Evolutionary conservation across 108 stramenopile species (phyloP).

Genomic region (Hondaea fermentalgiana): DNA sequence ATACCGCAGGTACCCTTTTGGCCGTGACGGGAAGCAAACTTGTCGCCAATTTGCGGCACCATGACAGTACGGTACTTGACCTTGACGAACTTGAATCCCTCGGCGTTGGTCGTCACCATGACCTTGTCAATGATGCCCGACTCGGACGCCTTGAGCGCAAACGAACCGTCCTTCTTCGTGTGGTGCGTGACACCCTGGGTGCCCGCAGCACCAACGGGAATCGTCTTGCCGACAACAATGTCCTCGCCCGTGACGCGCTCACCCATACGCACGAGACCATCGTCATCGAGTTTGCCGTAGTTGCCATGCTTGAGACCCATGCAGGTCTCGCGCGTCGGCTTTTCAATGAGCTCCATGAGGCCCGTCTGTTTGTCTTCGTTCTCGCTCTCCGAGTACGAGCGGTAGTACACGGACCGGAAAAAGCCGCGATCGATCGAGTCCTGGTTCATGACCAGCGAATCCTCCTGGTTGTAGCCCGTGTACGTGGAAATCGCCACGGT

Average conservation of each 20-base stretch:
- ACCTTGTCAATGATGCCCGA: constrained; percentile 76
- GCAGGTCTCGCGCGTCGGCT: constrained; percentile 19
- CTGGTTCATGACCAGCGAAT: constrained; percentile 95
- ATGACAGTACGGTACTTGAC: constrained; percentile 91
- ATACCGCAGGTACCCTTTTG: constrained; percentile 98
- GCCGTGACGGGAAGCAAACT: constrained; percentile 95
- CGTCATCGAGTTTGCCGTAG: constrained; percentile 92
- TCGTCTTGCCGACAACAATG: constrained; percentile 91
- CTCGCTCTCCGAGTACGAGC: constrained; percentile 7
- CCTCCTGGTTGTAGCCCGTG: constrained; percentile 99
- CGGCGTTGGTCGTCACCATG: constrained; percentile 52
- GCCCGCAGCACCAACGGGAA: background rate
- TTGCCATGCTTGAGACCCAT: constrained; percentile 73
- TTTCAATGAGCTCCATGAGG: background rate
- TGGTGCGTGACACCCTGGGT: background rate
- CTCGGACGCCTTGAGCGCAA: background rate
- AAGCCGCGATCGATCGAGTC: constrained; percentile 92
- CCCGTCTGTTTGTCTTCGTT: background rate
- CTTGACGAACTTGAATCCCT: constrained; percentile 91
- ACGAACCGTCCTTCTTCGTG: constrained; percentile 4
- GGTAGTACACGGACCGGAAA: constrained; percentile 48
- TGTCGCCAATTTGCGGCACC: constrained; percentile 95
- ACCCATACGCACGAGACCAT: constrained; percentile 89
- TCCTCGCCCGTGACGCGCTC: constrained; percentile 89
- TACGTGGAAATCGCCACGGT: constrained; percentile 96